phyloP scores from a whole-genome alignment of 768 basidiomycete genomes.

The Tricholoma saponaceum region DNA sequence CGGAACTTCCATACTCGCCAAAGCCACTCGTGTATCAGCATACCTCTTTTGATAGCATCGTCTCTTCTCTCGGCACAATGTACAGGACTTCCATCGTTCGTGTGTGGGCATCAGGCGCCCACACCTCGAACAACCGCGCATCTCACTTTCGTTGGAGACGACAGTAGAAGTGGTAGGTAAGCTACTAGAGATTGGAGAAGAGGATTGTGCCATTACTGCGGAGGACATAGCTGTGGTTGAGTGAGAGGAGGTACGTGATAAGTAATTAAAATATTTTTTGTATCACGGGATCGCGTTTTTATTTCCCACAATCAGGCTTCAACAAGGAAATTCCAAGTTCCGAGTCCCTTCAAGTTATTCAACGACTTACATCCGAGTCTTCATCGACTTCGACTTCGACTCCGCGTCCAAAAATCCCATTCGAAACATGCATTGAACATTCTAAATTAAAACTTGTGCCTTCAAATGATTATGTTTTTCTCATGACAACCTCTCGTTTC shows the following conservation, averaged over 20 bases:
- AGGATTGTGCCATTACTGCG: not conserved
- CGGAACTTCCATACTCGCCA: not conserved
- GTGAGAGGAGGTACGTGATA: no score
- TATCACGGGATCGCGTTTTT: not conserved
- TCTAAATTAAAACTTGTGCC: no score
- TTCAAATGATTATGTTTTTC: no score
- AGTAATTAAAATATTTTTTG: no score
- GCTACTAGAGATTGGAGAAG: not conserved
- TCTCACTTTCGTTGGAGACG: not conserved
- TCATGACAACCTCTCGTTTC: no score
- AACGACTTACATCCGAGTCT: not conserved
- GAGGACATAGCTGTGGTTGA: not conserved
- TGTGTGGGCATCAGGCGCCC: not conserved
- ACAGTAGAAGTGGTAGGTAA: not conserved
- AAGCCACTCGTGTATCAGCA: not conserved
- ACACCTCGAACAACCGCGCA: not conserved
- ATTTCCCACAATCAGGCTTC: no score
- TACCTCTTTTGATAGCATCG: not conserved
- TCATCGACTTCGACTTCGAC: no score
- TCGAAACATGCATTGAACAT: no score
- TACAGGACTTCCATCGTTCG: not conserved
- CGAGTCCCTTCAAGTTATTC: no score
- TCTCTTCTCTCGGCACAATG: constrained; percentile 2
- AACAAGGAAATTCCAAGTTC: no score
- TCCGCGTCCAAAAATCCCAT: no score